A percentile compares a stretch with the other conserved stretches of the same genome.
phyloP scores from a whole-genome alignment of 306 rosid genomes.

The Trifolium dubium region DNA sequence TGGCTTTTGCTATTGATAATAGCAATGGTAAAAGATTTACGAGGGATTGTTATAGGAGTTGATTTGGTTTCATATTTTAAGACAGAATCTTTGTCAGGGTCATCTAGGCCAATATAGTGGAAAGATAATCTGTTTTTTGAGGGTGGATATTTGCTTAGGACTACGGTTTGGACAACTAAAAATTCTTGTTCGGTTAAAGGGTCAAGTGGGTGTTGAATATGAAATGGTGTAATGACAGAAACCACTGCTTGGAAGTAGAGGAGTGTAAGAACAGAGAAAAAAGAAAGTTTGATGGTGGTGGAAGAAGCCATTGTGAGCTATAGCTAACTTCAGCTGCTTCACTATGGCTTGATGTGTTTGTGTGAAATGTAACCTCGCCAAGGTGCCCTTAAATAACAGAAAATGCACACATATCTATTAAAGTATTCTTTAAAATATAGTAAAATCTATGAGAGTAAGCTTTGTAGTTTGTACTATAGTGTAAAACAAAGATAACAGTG shows the following conservation, averaged over 20 bases:
- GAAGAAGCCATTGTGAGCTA: conserved; percentile 10
- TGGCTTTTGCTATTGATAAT: conserved; percentile 34
- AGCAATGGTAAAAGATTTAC: conserved; percentile 31
- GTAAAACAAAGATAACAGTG: too few relatives aligned
- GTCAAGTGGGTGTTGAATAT: conserved; percentile 44
- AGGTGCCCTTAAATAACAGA: not conserved
- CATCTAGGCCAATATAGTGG: conserved; percentile 30
- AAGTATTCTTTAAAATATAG: too few relatives aligned
- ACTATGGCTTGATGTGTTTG: not conserved
- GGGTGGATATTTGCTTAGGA: conserved; percentile 36
- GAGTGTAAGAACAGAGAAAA: conserved; percentile 8
- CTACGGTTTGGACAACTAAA: conserved; percentile 29
- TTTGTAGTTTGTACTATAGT: too few relatives aligned
- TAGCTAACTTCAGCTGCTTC: not conserved
- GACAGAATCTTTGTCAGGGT: not conserved
- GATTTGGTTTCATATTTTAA: not conserved
- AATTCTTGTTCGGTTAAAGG: conserved; percentile 42
- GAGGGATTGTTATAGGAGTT: conserved; percentile 11
- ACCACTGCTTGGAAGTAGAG: conserved; percentile 21
- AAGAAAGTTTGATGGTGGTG: conserved; percentile 2
- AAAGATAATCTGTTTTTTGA: not conserved
- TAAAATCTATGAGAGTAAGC: too few relatives aligned
- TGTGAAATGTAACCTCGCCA: conserved; percentile 3
- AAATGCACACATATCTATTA: not conserved
- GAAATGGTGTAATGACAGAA: not conserved